Conservation (phyloP, 2,329 filamentous ascomycete species). For the Pseudocercospora vitis region DNA sequence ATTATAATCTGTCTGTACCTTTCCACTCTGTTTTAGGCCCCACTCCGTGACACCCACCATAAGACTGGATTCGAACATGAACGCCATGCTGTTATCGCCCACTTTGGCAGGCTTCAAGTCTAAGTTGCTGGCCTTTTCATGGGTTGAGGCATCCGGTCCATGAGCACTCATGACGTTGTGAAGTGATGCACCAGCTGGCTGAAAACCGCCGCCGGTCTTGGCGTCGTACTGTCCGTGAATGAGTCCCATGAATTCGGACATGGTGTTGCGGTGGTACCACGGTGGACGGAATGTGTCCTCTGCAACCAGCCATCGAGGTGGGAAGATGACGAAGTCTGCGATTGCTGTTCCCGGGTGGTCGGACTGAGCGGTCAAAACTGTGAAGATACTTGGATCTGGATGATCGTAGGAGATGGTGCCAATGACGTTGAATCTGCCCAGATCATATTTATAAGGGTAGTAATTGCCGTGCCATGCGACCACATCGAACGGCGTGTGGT, state of each 20-base stretch:
- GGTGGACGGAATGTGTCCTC: constrained; percentile 71
- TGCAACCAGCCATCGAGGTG: constrained; percentile 68
- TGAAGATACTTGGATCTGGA: constrained; percentile 66
- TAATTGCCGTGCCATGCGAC: constrained; percentile 73
- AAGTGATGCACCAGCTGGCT: constrained; percentile 60
- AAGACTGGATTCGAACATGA: constrained; percentile 68
- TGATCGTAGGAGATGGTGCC: constrained; percentile 63
- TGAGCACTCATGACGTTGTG: constrained; percentile 45
- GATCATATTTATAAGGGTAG: constrained; percentile 60
- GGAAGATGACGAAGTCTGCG: constrained; percentile 72
- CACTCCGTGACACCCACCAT: constrained; percentile 73
- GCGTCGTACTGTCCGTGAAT: constrained; percentile 61
- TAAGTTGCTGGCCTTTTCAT: constrained; percentile 58
- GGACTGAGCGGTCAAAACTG: constrained; percentile 64
- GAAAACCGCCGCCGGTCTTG: constrained; percentile 57
- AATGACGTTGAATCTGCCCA: constrained; percentile 58
- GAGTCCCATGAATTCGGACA: constrained; percentile 65
- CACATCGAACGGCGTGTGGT: constrained; percentile 68
- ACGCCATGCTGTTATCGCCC: constrained; percentile 62
- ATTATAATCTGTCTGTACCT: constrained; percentile 72
- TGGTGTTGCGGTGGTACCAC: constrained; percentile 70
- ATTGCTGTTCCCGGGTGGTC: constrained; percentile 56
- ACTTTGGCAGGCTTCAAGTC: constrained; percentile 59
- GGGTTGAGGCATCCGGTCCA: constrained; percentile 60
- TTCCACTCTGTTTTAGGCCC: constrained; percentile 68